Base-by-base conservation (phyloP, 306 rosid genomes). In the Hippophae gyantsensis region DNA sequence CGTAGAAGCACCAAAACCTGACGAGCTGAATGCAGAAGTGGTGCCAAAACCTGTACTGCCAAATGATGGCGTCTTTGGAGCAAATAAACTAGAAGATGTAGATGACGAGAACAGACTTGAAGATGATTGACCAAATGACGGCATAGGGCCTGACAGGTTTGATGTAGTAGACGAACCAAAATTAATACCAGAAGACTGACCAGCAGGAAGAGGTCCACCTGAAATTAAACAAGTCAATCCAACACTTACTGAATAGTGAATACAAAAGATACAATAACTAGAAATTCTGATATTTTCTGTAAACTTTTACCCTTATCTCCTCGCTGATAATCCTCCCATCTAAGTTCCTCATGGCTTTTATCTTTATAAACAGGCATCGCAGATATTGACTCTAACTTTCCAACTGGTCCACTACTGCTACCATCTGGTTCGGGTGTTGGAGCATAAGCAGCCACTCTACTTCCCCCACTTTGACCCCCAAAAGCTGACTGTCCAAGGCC, bases 241-340 rank as follows among this genome's bases (percentile, higher is more conserved):
- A 32, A 32, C 38, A 32, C 38, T 32, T 32, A 32, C 38, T 32
- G 38, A 32, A 32, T 32, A 32, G 38, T 32, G 38, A 32, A 32
- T 32, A 32, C 38, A 2, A 32, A 32, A 32, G 38, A 32, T 32
- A 32, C 38, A 32, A 32, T 32, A 63, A 43, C 14, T 42, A 32
- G 11, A 13, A 18, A 43, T 27, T 47, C 51, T 48, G 48, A 56
- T 5, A 59, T 40, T 32, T 32, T 60, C 27, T 54, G 8, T 23
- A 4, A 45, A 27, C 47, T 41, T 6, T 5, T 5, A 88, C 99
- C 94, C 82, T 93, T 93, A 63, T 88, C 99, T 64, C 95, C 95
- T 75, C 65, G 25, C 69, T 93, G 97, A 81, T 93, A 82, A 76
- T 93, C 99, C 70, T 93, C 97, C 97, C 97, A 93, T 81, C 97